Evolutionary conservation across 345 rosid species (phyloP).

Genomic region (Erucastrum elatum): DNA sequence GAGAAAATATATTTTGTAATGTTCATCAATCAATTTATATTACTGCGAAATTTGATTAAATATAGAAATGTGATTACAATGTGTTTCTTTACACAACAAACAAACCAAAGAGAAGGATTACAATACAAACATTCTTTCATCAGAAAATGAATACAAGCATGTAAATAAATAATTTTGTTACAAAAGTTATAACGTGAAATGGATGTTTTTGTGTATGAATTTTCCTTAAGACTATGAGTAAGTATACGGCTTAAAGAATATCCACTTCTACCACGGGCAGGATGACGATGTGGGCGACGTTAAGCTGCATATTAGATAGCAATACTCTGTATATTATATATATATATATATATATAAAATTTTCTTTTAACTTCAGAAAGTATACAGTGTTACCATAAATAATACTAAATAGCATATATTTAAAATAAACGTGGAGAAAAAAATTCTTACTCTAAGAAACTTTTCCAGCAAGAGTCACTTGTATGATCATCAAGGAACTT

Average conservation of each 20-base stretch:
- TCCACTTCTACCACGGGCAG: conserved; percentile 44
- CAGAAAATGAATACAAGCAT: background rate
- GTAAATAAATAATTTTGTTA: conserved; percentile 5
- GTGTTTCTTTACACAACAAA: conserved; percentile 26
- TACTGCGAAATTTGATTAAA: background rate
- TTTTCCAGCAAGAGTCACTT: conserved; percentile 64
- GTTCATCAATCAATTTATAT: background rate
- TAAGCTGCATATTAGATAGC: conserved; percentile 41
- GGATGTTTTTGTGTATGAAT: background rate
- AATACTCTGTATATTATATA: background rate
- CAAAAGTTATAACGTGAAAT: background rate
- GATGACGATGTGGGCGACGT: conserved; percentile 42
- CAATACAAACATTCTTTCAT: conserved; percentile 6
- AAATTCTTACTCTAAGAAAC: conserved; percentile 54
- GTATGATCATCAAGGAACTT: conserved; percentile 63
- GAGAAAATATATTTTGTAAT: too few species aligned
- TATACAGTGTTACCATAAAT: background rate
- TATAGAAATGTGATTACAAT: background rate
- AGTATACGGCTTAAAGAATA: conserved; percentile 1
- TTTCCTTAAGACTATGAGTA: background rate
- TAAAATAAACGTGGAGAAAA: background rate
- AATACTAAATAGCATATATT: conserved; percentile 1
- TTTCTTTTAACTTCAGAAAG: background rate
- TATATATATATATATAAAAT: too few species aligned
- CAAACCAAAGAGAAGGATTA: conserved; percentile 18